Evolutionary conservation across 768 basidiomycete species (phyloP).

Genomic region (Leccinum subgranulosum): DNA sequence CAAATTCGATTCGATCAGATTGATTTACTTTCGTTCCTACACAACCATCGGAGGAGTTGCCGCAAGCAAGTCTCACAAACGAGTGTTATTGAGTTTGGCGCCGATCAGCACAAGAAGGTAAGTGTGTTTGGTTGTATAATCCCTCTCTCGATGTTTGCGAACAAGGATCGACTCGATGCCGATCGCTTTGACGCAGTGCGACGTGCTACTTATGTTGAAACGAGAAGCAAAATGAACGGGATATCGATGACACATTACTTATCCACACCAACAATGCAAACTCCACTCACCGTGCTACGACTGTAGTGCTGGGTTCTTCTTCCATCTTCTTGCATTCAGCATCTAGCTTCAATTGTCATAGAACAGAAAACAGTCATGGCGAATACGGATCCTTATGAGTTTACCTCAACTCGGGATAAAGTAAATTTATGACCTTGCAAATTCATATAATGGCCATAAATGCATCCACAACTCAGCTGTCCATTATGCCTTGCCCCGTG

Average conservation of each 20-base stretch:
- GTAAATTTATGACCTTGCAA: slow-evolving; percentile 1
- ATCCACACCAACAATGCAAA: background rate
- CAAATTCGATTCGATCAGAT: slow-evolving; percentile 15
- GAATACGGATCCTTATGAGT: background rate
- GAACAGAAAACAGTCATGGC: background rate
- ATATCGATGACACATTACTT: background rate
- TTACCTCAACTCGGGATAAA: slow-evolving; percentile 5
- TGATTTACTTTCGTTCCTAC: slow-evolving; percentile 19
- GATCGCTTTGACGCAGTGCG: slow-evolving; percentile 10
- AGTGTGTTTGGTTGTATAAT: slow-evolving; percentile 1
- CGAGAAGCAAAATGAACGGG: slow-evolving; percentile 10
- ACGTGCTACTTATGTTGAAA: background rate
- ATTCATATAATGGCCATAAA: background rate
- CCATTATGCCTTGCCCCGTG: background rate
- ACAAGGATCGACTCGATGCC: slow-evolving; percentile 9
- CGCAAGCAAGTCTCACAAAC: background rate
- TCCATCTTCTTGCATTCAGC: background rate
- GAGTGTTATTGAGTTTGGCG: slow-evolving; percentile 15
- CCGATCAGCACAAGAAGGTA: slow-evolving; percentile 4
- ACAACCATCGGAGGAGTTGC: slow-evolving; percentile 4
- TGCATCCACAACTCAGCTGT: background rate
- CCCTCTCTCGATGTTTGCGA: slow-evolving; percentile 1
- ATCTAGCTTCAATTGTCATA: slow-evolving; percentile 2
- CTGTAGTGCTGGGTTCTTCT: background rate
- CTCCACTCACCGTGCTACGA: slow-evolving; percentile 4